These are phyloP conservation scores for Linnemannia hyalina DNA, from an alignment of 192 early-diverging fungal genomes.

Conservation along the genomic window DNA sequence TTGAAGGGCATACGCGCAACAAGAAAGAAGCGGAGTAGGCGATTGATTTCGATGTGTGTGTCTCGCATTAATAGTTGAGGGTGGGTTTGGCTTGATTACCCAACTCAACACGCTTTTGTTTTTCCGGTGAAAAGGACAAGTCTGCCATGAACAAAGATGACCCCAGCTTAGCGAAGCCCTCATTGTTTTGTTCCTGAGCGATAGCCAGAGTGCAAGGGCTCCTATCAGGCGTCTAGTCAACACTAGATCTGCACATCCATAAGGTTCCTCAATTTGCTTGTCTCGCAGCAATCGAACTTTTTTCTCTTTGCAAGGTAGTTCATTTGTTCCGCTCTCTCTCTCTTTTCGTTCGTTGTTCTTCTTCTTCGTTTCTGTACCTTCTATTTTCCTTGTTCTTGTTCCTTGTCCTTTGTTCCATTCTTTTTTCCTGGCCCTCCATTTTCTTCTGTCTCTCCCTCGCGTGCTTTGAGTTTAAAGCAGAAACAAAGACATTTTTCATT, in stretches of 20 bases:
- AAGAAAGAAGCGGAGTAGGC: not conserved
- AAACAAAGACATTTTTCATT: constrained; percentile 2
- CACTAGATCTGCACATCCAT: too few species aligned
- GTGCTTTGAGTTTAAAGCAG: not conserved
- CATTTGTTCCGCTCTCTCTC: too few species aligned
- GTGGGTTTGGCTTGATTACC: not conserved
- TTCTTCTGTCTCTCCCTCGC: not conserved
- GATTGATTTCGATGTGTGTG: not conserved
- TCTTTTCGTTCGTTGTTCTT: not conserved
- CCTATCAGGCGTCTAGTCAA: too few species aligned
- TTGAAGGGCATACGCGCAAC: not conserved
- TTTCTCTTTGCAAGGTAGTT: too few species aligned
- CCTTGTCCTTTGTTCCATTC: not conserved
- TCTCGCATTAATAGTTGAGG: not conserved
- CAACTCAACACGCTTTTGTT: not conserved
- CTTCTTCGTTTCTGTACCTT: not conserved
- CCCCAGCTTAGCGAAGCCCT: too few species aligned
- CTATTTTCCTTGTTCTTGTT: not conserved
- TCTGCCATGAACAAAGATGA: too few species aligned
- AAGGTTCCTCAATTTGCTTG: too few species aligned
- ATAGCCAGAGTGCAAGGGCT: too few species aligned
- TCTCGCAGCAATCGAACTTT: too few species aligned
- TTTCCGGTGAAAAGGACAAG: too few species aligned
- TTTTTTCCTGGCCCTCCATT: constrained; percentile 6
- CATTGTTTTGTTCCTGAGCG: too few species aligned